Conservation (phyloP, 2,329 filamentous ascomycete genomes). For the Eutypella sp. region DNA sequence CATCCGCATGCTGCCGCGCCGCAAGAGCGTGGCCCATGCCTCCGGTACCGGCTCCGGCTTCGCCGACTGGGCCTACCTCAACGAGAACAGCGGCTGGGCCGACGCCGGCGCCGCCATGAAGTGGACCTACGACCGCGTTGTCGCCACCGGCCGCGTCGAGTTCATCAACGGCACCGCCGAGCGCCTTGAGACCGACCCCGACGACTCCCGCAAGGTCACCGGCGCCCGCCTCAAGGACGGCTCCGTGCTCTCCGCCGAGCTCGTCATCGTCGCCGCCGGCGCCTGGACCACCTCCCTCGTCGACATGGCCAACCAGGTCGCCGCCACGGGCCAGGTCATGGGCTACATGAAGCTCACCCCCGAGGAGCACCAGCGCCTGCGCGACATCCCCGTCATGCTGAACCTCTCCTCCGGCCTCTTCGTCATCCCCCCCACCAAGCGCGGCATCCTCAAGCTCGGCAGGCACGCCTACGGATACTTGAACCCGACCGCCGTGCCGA, state of each 20-base stretch:
- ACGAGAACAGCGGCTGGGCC: slow-evolving; percentile 73
- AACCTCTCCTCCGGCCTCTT: slow-evolving; percentile 70
- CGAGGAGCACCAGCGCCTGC: slow-evolving; percentile 62
- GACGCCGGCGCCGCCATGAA: slow-evolving; percentile 68
- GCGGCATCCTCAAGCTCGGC: slow-evolving; percentile 61
- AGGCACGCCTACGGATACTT: slow-evolving; percentile 66
- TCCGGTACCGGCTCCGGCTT: slow-evolving; percentile 46
- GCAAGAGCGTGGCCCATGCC: slow-evolving; percentile 37
- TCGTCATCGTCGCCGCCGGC: slow-evolving; percentile 77
- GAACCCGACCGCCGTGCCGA: slow-evolving; percentile 38
- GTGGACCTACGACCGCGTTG: slow-evolving; percentile 53
- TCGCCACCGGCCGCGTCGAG: slow-evolving; percentile 48
- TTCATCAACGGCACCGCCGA: slow-evolving; percentile 49
- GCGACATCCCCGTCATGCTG: slow-evolving; percentile 64
- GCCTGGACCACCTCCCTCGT: slow-evolving; percentile 80
- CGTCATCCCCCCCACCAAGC: slow-evolving; percentile 64
- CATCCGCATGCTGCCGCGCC: slow-evolving; percentile 41
- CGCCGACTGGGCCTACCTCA: slow-evolving; percentile 68
- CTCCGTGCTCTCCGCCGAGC: slow-evolving; percentile 53
- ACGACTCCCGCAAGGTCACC: slow-evolving; percentile 34
- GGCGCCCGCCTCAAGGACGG: slow-evolving; percentile 55
- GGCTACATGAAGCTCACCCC: slow-evolving; percentile 71
- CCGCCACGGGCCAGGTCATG: slow-evolving; percentile 77
- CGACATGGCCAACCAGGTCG: slow-evolving; percentile 69
- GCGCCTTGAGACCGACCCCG: slow-evolving; percentile 35